These are phyloP conservation scores for Tetracladium setigerum DNA, from an alignment of 495 filamentous ascomycete species.

Conservation along the genomic window DNA sequence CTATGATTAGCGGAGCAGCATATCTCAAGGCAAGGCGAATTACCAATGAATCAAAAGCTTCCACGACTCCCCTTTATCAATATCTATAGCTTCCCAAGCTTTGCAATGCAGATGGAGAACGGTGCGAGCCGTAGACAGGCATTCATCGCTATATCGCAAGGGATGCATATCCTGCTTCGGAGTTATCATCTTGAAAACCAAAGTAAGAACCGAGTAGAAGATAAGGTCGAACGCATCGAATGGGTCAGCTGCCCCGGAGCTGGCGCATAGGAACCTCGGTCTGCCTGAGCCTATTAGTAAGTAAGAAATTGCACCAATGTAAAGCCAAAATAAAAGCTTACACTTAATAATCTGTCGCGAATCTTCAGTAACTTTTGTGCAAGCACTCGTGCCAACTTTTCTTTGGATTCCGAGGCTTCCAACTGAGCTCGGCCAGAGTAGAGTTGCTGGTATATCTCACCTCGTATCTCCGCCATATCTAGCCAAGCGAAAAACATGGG, in stretches of 20 bases:
- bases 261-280: too few relatives aligned
- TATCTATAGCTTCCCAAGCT: not conserved
- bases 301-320: too few relatives aligned
- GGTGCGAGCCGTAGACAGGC: constrained; percentile 1
- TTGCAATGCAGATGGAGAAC: constrained; percentile 4
- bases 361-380: not conserved
- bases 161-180: not conserved
- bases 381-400: not conserved
- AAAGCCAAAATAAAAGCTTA: too few relatives aligned
- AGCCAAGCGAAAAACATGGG: not conserved
- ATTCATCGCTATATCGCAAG: constrained; percentile 6
- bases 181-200: constrained; percentile 3
- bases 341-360: too few relatives aligned
- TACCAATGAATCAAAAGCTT: constrained; percentile 10
- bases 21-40: not conserved
- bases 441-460: constrained; percentile 3
- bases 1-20: not conserved
- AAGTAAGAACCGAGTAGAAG: too few relatives aligned
- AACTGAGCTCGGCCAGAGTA: constrained; percentile 6
- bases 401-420: not conserved
- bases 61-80: not conserved
- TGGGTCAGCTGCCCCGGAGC: too few relatives aligned
- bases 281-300: too few relatives aligned
- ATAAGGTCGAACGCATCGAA: too few relatives aligned
- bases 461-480: constrained; percentile 1